A percentile compares a stretch with the other conserved stretches of the same genome.
Conservation (phyloP, 768 basidiomycete genomes). For the Botryobasidium botryosum region DNA sequence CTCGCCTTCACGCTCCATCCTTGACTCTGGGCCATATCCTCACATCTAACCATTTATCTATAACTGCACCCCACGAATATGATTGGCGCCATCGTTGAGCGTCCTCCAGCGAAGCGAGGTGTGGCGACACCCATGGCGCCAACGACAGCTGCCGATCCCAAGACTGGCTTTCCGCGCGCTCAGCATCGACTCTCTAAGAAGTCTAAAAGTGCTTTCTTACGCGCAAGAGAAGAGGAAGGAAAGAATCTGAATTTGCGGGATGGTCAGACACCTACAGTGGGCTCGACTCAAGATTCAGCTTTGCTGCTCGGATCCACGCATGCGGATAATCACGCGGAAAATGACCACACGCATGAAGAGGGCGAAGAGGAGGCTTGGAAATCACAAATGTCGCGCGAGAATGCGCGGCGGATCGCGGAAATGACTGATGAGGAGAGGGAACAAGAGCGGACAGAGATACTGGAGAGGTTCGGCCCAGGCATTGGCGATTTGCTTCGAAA, state of each 20-base stretch:
- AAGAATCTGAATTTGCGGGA: too few relatives aligned
- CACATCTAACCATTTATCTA: too few relatives aligned
- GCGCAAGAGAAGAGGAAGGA: slow-evolving; percentile 16
- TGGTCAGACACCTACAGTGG: too few relatives aligned
- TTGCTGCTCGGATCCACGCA: too few relatives aligned
- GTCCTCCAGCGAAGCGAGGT: slow-evolving; percentile 20
- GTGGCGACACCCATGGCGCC: slow-evolving; percentile 15
- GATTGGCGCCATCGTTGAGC: slow-evolving; percentile 33
- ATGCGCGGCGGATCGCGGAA: slow-evolving; percentile 36
- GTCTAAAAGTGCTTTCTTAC: slow-evolving; percentile 32
- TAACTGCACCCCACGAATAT: slow-evolving; percentile 16
- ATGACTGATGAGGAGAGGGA: slow-evolving; percentile 64
- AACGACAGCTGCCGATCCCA: slow-evolving; percentile 14
- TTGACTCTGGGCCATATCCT: too few relatives aligned
- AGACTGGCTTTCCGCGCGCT: slow-evolving; percentile 43
- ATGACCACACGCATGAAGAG: slow-evolving; percentile 13
- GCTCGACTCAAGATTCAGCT: too few relatives aligned
- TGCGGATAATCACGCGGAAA: too few relatives aligned
- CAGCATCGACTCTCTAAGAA: slow-evolving; percentile 45
- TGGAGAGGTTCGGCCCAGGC: slow-evolving; percentile 54
- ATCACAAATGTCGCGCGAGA: slow-evolving; percentile 46
- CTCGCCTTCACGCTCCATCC: too few relatives aligned
- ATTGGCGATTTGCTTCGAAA: slow-evolving; percentile 44
- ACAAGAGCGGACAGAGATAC: slow-evolving; percentile 43
- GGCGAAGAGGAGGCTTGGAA: slow-evolving; percentile 29